Base-by-base conservation (phyloP, 352 stramenopile species). In the Phytopythium montanum region DNA sequence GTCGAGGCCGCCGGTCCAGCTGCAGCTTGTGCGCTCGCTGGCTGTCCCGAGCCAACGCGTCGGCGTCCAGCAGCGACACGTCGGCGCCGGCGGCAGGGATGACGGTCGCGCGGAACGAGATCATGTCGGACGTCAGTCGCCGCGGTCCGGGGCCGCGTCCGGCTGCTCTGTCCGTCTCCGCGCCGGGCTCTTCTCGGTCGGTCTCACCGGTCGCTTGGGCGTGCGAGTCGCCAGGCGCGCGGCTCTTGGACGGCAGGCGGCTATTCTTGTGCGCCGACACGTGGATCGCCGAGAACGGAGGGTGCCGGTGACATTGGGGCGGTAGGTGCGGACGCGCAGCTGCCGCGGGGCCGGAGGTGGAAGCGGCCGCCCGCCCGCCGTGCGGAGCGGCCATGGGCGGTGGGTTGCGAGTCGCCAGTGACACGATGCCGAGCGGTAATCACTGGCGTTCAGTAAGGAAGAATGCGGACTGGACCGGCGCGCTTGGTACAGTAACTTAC, bases 91-190 rank as follows among this genome's bases (percentile, higher is more conserved):
- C 38, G 25, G 21, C 56, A 10, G 41, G 66, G 18, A 80, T 58
- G 19, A 81, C 62, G n/a, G 70, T 76, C 23, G 70, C 63, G 2
- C 39, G 64, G 64, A 79, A 81, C 5, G 75, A 81, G 56, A 81
- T 75, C 75, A 81, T 82, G 66, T 81, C 75, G 54, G 70, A 79
- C 34, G 73, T 82, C 29, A 81, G 54, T 33, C 63, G 66, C 28
- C 45, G 54, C 8, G 7, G 9, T 38, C 33, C 31, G 23, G 25
- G 3, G 44, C 23, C 38, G 38, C 38, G 12, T 21, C 38, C 38
- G 7, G 31, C 5, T 1, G 31, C 31, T 10, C 7, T 10, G 7
- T 36, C 31, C 2, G 31, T 9, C 31, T 36, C 31, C 5, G 29
- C 29, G 2, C 5, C 31, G 2, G 31, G 13, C 13, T 6, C 2